Evolutionary conservation across 805 yeast genomes (phyloP).

Genomic region (Lachancea meyersii): DNA sequence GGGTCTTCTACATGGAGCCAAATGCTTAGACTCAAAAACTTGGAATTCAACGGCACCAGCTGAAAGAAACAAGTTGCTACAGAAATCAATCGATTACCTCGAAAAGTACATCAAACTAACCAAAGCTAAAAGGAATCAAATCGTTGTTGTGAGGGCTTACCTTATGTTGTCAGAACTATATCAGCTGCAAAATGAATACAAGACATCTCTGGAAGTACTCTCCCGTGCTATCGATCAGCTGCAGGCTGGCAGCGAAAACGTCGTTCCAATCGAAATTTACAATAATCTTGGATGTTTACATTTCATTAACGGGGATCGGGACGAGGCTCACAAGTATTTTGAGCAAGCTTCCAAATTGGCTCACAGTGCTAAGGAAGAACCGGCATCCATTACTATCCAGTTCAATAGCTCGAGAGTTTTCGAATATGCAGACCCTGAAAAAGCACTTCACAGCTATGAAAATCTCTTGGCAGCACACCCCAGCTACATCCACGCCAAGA

Average conservation of each 20-base stretch:
- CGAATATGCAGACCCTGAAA: constrained; percentile 39
- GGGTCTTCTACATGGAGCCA: constrained; percentile 66
- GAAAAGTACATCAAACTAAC: constrained; percentile 67
- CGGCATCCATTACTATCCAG: constrained; percentile 39
- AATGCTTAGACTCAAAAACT: constrained; percentile 25
- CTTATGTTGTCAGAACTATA: constrained; percentile 62
- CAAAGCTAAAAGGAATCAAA: constrained; percentile 48
- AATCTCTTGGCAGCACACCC: constrained; percentile 57
- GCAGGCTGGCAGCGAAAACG: constrained; percentile 30
- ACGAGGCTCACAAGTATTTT: constrained; percentile 53
- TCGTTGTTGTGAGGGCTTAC: constrained; percentile 56
- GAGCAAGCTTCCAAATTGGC: constrained; percentile 35
- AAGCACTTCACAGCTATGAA: constrained; percentile 40
- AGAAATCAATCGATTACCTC: constrained; percentile 55
- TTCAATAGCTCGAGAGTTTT: constrained; percentile 75
- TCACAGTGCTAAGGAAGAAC: constrained; percentile 24
- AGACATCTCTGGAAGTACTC: constrained; percentile 61
- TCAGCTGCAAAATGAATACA: constrained; percentile 55
- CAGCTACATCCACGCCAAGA: constrained; percentile 63
- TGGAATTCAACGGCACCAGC: constrained; percentile 1
- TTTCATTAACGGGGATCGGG: constrained; percentile 55
- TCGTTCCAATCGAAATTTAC: constrained; percentile 51
- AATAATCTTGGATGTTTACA: constrained; percentile 85
- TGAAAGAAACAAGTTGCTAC: constrained; percentile 26
- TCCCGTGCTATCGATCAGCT: constrained; percentile 52